Percentiles rank a stretch among this genome's conserved stretches.
These are phyloP conservation scores for Aspergillus chevalieri DNA, from an alignment of 2,329 filamentous ascomycete species.

Conservation along the genomic window DNA sequence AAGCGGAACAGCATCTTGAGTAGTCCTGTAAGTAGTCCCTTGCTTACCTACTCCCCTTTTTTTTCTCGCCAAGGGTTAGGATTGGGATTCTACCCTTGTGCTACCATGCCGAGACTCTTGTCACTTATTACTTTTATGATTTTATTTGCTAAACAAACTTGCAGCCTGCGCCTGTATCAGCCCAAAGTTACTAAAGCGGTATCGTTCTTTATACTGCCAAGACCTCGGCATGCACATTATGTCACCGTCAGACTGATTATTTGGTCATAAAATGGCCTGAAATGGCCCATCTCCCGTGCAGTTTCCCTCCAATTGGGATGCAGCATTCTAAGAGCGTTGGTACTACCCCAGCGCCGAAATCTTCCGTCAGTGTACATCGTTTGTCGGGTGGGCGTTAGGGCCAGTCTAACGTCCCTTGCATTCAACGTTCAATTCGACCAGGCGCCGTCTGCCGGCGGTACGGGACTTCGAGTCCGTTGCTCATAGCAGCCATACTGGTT, in stretches of 20 bases:
- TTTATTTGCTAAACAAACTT: conserved; percentile 15
- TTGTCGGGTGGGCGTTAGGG: conserved; percentile 3
- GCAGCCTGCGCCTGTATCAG: conserved; percentile 41
- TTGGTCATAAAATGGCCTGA: neutral
- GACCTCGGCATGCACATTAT: conserved; percentile 13
- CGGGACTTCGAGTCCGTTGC: neutral
- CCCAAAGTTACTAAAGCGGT: conserved; percentile 38
- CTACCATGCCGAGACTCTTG: conserved; percentile 17
- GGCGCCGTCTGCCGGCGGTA: neutral
- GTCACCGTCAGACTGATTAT: conserved; percentile 11
- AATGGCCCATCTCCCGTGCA: conserved; percentile 5
- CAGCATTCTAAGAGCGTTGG: conserved; percentile 5
- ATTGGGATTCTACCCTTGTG: conserved; percentile 9
- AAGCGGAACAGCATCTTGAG: conserved; percentile 93
- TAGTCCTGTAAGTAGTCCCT: conserved; percentile 69
- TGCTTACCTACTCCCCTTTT: conserved; percentile 7
- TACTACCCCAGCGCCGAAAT: conserved; percentile 6
- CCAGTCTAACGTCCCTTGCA: neutral
- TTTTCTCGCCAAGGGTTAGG: conserved; percentile 16
- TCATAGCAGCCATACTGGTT: too few species aligned
- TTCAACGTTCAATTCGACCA: neutral
- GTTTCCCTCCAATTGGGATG: conserved; percentile 3
- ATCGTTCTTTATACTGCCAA: conserved; percentile 12
- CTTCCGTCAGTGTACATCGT: conserved; percentile 8
- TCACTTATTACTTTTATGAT: conserved; percentile 5